These are phyloP conservation scores for Cyberlindnera subsufficiens DNA, from an alignment of 805 yeast genomes.

Conservation along the genomic window DNA sequence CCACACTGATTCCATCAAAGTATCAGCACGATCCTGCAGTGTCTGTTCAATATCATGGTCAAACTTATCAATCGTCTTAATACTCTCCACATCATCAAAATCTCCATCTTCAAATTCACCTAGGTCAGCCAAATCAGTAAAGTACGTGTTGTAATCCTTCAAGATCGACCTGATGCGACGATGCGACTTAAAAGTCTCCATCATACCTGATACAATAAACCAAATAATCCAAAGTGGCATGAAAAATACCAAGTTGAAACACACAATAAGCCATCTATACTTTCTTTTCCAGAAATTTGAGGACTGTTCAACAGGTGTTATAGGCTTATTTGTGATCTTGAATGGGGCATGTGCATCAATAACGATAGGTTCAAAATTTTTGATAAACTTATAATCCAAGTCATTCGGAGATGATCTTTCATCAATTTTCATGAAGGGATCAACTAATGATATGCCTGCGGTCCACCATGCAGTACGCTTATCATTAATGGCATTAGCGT, in stretches of 20 bases:
- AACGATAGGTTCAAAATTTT: slow-evolving; percentile 51
- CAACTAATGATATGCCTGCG: slow-evolving; percentile 57
- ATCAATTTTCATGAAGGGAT: slow-evolving; percentile 48
- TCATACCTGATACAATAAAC: slow-evolving; percentile 39
- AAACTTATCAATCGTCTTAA: slow-evolving; percentile 13
- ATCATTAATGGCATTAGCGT: slow-evolving; percentile 77
- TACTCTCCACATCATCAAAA: slow-evolving; percentile 9
- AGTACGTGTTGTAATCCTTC: slow-evolving; percentile 22
- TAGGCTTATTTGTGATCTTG: slow-evolving; percentile 19
- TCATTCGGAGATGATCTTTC: slow-evolving; percentile 37
- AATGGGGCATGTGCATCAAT: slow-evolving; percentile 46
- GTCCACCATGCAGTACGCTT: slow-evolving; percentile 82
- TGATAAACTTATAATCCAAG: slow-evolving; percentile 36
- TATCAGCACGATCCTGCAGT: slow-evolving; percentile 57
- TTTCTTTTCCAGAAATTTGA: slow-evolving; percentile 31
- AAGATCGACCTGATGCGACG: slow-evolving; percentile 28
- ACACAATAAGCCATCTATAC: slow-evolving; percentile 43
- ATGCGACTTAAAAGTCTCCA: slow-evolving; percentile 36
- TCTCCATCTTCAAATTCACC: slow-evolving; percentile 3
- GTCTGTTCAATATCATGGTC: slow-evolving; percentile 33
- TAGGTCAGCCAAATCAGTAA: slow-evolving; percentile 17
- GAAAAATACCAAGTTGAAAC: slow-evolving; percentile 40
- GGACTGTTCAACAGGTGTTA: slow-evolving; percentile 1
- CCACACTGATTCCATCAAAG: slow-evolving; percentile 56
- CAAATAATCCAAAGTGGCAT: slow-evolving; percentile 64